phyloP scores from a whole-genome alignment of 257 asterid species.

The Asclepias syriaca region DNA sequence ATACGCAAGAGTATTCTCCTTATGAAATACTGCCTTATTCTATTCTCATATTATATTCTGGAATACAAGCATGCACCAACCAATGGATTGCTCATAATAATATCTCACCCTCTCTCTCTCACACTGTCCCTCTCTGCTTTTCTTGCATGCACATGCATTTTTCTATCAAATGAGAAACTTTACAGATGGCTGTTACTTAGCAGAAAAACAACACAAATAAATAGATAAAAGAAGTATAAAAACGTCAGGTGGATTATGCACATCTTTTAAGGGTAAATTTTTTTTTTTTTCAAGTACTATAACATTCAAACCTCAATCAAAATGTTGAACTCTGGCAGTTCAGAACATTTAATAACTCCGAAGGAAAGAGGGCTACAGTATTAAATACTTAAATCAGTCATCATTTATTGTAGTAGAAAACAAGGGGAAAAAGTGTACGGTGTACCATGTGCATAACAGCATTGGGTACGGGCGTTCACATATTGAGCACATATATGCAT shows the following conservation, averaged over 20 bases:
- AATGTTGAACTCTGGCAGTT: constrained; percentile 4
- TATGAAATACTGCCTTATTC: constrained; percentile 8
- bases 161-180: constrained; percentile 35
- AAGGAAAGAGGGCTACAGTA: not conserved
- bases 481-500: constrained; percentile 1
- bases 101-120: not conserved
- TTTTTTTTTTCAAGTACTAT: not conserved
- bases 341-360: not conserved
- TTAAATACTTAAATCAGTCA: not conserved
- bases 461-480: not conserved
- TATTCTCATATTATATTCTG: constrained; percentile 14
- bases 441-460: not conserved
- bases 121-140: constrained; percentile 26
- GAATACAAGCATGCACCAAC: constrained; percentile 17
- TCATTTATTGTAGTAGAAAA: not conserved
- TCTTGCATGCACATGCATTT: constrained; percentile 45
- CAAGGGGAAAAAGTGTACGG: not conserved
- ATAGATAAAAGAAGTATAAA: constrained; percentile 1
- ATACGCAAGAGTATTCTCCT: constrained; percentile 5
- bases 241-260: constrained; percentile 4
- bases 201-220: constrained; percentile 4
- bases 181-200: constrained; percentile 32
- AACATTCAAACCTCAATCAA: constrained; percentile 10
- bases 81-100: constrained; percentile 5
- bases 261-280: constrained; percentile 6